Base-by-base conservation (phyloP, 2,329 filamentous ascomycete genomes). In the Hypocrella siamensis region DNA sequence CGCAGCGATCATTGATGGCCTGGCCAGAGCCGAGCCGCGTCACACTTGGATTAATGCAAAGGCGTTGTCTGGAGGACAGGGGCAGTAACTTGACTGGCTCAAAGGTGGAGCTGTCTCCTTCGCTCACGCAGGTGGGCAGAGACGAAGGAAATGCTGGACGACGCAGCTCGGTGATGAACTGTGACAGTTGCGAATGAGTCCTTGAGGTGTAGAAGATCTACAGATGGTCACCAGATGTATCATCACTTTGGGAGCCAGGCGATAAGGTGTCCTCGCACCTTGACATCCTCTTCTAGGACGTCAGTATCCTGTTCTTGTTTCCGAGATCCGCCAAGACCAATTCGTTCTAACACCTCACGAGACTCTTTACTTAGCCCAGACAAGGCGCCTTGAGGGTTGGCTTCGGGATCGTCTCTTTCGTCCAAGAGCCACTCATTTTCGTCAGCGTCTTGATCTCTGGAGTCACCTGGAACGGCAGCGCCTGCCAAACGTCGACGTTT, bases 1-100 rank as follows among this genome's bases (percentile, higher is more conserved):
- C 63, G 46, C 90, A 98, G 10, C 78, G 70, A 49, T 98, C 90
- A 46, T 96, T 98, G 56, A 98, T 93, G 5, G 84, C 83, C 1
- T 80, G 76, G 1, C 79, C 62, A 0, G 71, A 70, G 26, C 69
- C 67, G 2, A 96, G 69, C 10, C 70, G 72, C 17, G 69, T 65
- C 2, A 98, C 88, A 19, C 76, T 70, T 0, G 79, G 70, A 42
- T 98, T 94, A 54, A 98, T 93, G 53, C 90, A 98, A 7, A 77
- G 64, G 36, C 84, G 81, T 48, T 92, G 90, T 4, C 86, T 71
- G 0, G 86, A 93, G 0, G 85, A 88, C 2, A 94, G 57, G 0
- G 85, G 78, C 0, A 94, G 51, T 40, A 93, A 76, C 45, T 90
- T 93, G 28, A 93, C 64, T 2, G 65, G 46, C 36, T 49, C 56